Evolutionary conservation across 768 basidiomycete species (phyloP), one percentile per base, ranked within the genome.

Genomic region (Amanita inopinata): DNA sequence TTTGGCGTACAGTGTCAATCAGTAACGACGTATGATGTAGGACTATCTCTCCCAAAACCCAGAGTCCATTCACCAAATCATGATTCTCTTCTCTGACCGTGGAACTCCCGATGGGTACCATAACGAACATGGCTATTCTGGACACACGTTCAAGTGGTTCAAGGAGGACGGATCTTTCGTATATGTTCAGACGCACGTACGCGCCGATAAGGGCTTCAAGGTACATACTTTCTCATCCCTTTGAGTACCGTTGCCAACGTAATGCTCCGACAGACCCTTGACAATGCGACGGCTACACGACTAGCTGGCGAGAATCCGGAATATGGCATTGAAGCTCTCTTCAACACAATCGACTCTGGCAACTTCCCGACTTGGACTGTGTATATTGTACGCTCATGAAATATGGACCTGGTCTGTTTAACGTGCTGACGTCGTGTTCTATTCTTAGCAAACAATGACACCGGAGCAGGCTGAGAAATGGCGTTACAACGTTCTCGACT

Each of bases 41-140:
- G 92, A 94, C 61, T 94, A 88, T 57, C 75, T 94, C 45, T 74
- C 77, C 22, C 80, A 87, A 60, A 89, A 88, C 65, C 84, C 87
- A 7, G 87, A 92, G 65, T 85, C 88, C 14, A 86, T 84, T 46
- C 86, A 90, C 61, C 87, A 90, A 64, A 67, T 88, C 54, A 71
- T 87, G 74, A 93, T 93, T 60, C 73, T 89, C 46, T 83, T 96
- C 69, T 86, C 86, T n/a, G 93, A 97, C 63, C 87, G 93, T 54
- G 83, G 89, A 35, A 96, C 90, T 43, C 93, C 94, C 47, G 82
- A 80, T 62, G 91, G 78, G n/a, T 92, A 67, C 66, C 80, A 86
- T 63, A 68, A 80, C 48, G 70, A 79, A 78, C 88, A 97, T 63
- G 93, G 91, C 2, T 96, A 92, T 70, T 87, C 86, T 38, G 88